Evolutionary conservation across 345 rosid species (phyloP).

Genomic region (Xanthoceras sorbifolium): DNA sequence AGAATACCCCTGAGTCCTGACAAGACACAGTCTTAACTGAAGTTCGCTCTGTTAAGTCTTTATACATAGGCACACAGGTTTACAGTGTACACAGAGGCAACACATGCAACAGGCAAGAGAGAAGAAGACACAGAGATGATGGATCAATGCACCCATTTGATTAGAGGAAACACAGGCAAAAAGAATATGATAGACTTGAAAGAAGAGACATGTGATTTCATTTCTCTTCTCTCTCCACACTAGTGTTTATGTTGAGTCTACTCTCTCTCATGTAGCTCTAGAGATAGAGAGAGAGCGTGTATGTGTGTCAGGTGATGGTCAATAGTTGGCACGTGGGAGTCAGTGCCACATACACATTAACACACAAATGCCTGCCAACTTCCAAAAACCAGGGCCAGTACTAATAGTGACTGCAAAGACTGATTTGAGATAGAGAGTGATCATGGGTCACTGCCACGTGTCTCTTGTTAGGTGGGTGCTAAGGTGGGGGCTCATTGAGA

Average conservation of each 20-base stretch:
- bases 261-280: neutral
- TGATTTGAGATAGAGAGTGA: conserved; percentile 11
- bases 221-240: neutral
- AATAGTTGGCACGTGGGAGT: conserved; percentile 43
- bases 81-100: too few relatives aligned
- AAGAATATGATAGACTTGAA: conserved; percentile 35
- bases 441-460: conserved; percentile 28
- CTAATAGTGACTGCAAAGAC: neutral
- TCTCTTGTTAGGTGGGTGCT: neutral
- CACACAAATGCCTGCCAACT: neutral
- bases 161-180: conserved; percentile 24
- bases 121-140: neutral
- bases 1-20: neutral
- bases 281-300: neutral
- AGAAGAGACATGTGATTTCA: conserved; percentile 23
- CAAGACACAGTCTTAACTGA: conserved; percentile 22
- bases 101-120: too few relatives aligned
- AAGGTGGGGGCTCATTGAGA: neutral
- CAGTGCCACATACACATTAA: conserved; percentile 29
- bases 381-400: neutral
- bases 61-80: neutral
- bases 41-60: conserved; percentile 26
- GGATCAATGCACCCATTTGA: conserved; percentile 4
- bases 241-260: neutral
- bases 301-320: conserved; percentile 4